Evolutionary conservation across 2,329 filamentous ascomycete genomes (phyloP), one percentile per base, ranked within the genome.

Genomic region (Colletotrichum orbiculare): DNA sequence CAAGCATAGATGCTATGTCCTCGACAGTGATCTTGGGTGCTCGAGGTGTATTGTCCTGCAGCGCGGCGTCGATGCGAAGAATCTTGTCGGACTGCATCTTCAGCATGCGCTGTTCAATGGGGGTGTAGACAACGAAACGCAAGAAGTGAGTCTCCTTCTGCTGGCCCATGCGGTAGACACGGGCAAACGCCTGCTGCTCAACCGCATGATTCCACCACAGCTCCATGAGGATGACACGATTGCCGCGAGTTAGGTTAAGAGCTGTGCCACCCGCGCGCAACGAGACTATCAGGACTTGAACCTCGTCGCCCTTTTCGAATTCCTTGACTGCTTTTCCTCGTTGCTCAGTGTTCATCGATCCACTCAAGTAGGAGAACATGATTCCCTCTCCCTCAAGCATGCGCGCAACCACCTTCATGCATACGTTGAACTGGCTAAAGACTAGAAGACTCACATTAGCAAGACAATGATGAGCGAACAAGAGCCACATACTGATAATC

Each of bases 121-220:
- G 85, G 3, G 84, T 79, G 1, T 79, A 72, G 0, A 89, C 79
- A 0, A 88, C 74, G 35, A 93, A 79, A 0, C 88, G 82, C 1
- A 86, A 81, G 57, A 91, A 83, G 7, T 86, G 78, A 0, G 89
- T 89, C 37, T 86, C 78, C 41, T 89, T 85, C 0, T 70, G 68
- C 66, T 95, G 91, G 0, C 90, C 90, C 2, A 89, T 87, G 4
- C 91, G 83, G 69, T 84, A 86, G 0, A 92, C 85, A 0, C 91
- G 84, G 1, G 77, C 76, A 39, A 83, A 83, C 0, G 86, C 89
- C 69, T 93, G 91, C 33, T 87, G 78, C 68, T 93, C 89, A 0
- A 81, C 37, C 37, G 54, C 54, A 1, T 57, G 54, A 2, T 57
- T 57, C 54, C 54, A 57, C 45, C 54, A 57, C 1, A 80, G 75